Conservation (phyloP, 2,329 filamentous ascomycete species). For the Neurospora crassa region DNA sequence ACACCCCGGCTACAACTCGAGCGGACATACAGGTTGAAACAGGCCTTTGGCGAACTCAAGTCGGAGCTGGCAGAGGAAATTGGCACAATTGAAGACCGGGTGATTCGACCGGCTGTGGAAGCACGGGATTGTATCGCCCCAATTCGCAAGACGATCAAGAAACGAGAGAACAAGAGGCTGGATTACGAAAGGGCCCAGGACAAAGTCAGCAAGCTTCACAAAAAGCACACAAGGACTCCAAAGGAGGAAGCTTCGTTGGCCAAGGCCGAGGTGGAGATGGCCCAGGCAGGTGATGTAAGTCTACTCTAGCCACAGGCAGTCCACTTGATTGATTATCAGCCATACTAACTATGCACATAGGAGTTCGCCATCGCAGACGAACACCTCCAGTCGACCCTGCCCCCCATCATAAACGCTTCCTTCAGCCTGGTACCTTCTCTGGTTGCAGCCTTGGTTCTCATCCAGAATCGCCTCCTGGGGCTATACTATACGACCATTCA, state of each 20-base stretch:
- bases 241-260: conserved; percentile 63
- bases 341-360: conserved; percentile 25
- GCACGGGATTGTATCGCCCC: conserved; percentile 61
- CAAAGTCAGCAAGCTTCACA: conserved; percentile 57
- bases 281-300: conserved; percentile 52
- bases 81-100: conserved; percentile 56
- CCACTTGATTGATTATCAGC: background rate
- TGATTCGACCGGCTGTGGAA: conserved; percentile 60
- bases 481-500: conserved; percentile 71
- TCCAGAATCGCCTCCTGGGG: conserved; percentile 69
- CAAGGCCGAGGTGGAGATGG: conserved; percentile 63
- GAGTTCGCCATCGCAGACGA: conserved; percentile 69
- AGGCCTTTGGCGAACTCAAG: conserved; percentile 61
- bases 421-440: conserved; percentile 68
- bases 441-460: conserved; percentile 58
- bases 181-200: conserved; percentile 74
- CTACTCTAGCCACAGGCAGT: background rate
- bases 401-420: conserved; percentile 58
- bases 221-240: conserved; percentile 60
- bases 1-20: conserved; percentile 56
- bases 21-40: conserved; percentile 54
- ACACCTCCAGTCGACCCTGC: conserved; percentile 61
- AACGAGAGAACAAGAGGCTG: conserved; percentile 69
- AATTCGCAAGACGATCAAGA: conserved; percentile 76
- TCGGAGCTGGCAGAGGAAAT: conserved; percentile 64